A percentile compares a stretch with the other conserved stretches of the same genome.
Evolutionary conservation across 2,329 filamentous ascomycete genomes (phyloP).

Genomic region (Apiospora hydei): DNA sequence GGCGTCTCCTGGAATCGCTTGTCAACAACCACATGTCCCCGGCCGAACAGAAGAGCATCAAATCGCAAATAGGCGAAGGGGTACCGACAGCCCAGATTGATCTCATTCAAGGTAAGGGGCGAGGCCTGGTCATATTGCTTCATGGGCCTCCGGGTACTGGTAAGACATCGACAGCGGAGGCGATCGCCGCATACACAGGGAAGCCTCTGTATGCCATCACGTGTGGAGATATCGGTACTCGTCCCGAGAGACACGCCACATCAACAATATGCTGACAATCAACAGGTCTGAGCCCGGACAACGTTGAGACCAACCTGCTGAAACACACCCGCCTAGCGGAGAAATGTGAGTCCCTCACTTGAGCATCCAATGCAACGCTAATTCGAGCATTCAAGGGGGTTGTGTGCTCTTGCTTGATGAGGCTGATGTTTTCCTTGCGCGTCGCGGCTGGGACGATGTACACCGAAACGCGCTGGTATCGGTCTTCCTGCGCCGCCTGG

Average conservation of each 20-base stretch:
- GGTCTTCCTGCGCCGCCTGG: conserved; percentile 32
- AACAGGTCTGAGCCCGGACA: conserved; percentile 33
- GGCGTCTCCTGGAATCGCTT: conserved; percentile 27
- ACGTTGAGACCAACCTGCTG: conserved; percentile 35
- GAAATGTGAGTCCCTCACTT: conserved; percentile 48
- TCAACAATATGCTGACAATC: not conserved
- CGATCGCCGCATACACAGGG: conserved; percentile 45
- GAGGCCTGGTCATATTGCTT: conserved; percentile 53
- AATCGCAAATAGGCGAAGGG: not conserved
- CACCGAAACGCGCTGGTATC: not conserved
- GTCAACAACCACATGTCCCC: conserved; percentile 29
- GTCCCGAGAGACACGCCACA: not conserved
- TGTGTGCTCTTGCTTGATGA: conserved; percentile 31
- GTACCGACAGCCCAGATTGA: conserved; percentile 22
- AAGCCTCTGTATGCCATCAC: conserved; percentile 44
- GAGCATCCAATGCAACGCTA: conserved; percentile 43
- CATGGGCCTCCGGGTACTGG: conserved; percentile 54
- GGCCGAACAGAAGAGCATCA: not conserved
- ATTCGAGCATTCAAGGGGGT: conserved; percentile 25
- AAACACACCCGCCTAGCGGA: conserved; percentile 48
- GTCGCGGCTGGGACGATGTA: not conserved
- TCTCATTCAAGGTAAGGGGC: conserved; percentile 31
- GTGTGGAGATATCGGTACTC: conserved; percentile 37
- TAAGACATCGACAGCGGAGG: conserved; percentile 46
- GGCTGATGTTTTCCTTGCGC: not conserved